Evolutionary conservation across 1,284 basidiomycete genomes (phyloP).

Genomic region (Ustilago curta): DNA sequence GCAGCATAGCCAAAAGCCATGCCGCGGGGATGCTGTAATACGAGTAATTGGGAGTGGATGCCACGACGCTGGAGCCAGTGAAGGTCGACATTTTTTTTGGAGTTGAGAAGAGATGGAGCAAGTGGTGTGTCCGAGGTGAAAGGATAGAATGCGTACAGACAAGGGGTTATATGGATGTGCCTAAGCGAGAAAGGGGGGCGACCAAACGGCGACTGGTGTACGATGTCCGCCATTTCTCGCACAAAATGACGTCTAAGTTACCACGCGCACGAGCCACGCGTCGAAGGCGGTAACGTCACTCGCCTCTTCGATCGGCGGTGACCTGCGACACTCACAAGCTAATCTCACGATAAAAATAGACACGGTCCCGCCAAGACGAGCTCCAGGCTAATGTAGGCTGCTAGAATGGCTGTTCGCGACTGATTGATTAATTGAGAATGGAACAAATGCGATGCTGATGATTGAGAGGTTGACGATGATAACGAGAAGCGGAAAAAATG

Average conservation of each 20-base stretch:
- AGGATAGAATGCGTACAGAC: neutral
- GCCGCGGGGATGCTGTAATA: conserved; percentile 40
- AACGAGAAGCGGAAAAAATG: conserved; percentile 11
- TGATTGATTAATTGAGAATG: conserved; percentile 7
- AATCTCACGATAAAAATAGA: no score
- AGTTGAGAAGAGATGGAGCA: neutral
- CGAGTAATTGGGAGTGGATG: conserved; percentile 37
- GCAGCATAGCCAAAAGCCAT: conserved; percentile 37
- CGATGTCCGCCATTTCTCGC: no score
- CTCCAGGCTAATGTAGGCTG: no score
- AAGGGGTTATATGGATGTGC: neutral
- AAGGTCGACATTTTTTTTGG: conserved; percentile 27
- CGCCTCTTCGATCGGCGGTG: neutral
- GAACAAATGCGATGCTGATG: conserved; percentile 18
- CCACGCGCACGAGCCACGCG: conserved; percentile 10
- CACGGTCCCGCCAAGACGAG: no score
- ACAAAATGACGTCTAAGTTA: neutral
- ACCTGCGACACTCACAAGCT: neutral
- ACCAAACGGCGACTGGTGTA: neutral
- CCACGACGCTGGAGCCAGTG: conserved; percentile 14
- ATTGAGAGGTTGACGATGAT: conserved; percentile 6
- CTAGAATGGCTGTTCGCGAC: neutral
- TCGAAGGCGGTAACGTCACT: no score
- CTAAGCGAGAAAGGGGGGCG: neutral
- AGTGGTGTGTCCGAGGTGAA: neutral